These are phyloP conservation scores for Sarocladium kiliense DNA, from an alignment of 2,329 filamentous ascomycete species.

Conservation along the genomic window DNA sequence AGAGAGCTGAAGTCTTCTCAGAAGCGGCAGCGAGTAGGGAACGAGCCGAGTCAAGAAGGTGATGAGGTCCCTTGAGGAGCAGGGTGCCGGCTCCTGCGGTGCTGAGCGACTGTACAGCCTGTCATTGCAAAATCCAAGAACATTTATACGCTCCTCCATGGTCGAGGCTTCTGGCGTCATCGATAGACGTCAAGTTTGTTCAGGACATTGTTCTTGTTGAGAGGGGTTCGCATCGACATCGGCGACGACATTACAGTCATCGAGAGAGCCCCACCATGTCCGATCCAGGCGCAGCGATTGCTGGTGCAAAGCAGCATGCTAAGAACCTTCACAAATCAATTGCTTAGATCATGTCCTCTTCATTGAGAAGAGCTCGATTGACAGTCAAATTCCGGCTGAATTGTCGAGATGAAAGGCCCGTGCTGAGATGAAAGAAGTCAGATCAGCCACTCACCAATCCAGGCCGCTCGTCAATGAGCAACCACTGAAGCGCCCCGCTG, in stretches of 20 bases:
- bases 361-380: too few relatives aligned
- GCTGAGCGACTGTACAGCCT: background rate
- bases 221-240: background rate
- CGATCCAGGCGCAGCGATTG: too few relatives aligned
- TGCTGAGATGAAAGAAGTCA: background rate
- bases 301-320: too few relatives aligned
- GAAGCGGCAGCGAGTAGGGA: background rate
- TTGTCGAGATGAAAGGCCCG: background rate
- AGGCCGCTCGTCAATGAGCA: too few relatives aligned
- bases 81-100: background rate
- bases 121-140: background rate
- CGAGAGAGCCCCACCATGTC: too few relatives aligned
- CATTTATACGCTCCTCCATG: background rate
- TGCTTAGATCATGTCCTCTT: too few relatives aligned
- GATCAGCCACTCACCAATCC: background rate
- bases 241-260: background rate
- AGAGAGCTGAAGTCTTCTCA: conserved; percentile 5
- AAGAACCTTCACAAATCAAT: too few relatives aligned
- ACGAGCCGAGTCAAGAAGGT: conserved; percentile 2
- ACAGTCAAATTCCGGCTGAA: too few relatives aligned
- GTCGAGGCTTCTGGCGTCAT: background rate
- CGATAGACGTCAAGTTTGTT: background rate
- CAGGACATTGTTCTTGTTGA: background rate
- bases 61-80: background rate
- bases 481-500: too few relatives aligned